These are phyloP conservation scores for Porogramme epimiltina DNA, from an alignment of 1,284 basidiomycete genomes.

Conservation along the genomic window DNA sequence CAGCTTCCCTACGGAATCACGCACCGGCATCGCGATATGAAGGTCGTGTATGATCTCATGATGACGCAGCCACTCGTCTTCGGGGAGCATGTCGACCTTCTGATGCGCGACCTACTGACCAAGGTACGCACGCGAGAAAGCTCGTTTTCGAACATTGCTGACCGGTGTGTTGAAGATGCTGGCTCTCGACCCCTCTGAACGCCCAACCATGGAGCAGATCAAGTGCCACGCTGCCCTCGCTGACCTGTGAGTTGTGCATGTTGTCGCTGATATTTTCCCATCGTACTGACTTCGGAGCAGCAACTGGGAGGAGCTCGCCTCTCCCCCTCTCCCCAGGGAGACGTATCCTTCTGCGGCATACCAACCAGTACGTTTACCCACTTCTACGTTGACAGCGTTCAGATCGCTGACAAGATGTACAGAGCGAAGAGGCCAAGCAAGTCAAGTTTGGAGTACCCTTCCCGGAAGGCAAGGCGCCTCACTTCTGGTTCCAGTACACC, in stretches of 20 bases:
- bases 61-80: conserved; percentile 3
- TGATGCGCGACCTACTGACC: conserved; percentile 16
- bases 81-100: conserved; percentile 9
- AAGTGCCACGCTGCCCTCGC: conserved; percentile 27
- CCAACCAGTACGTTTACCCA: conserved; percentile 5
- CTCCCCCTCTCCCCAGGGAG: conserved; percentile 1
- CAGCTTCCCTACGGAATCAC: conserved; percentile 24
- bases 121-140: conserved; percentile 7
- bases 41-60: conserved; percentile 8
- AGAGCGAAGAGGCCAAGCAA: conserved; percentile 5
- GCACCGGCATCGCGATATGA: conserved; percentile 1
- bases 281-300: not conserved
- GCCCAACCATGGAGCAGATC: conserved; percentile 22
- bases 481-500: conserved; percentile 15
- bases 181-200: conserved; percentile 20
- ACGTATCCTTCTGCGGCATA: not conserved
- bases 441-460: conserved; percentile 4
- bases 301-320: conserved; percentile 12
- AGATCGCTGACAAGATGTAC: not conserved
- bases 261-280: not conserved
- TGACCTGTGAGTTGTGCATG: conserved; percentile 18
- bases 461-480: conserved; percentile 6
- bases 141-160: not conserved
- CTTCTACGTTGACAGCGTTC: not conserved
- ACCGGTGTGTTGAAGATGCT: conserved; percentile 24